Base-by-base conservation (phyloP, 148 eudicot species). In the Polygonum aviculare region DNA sequence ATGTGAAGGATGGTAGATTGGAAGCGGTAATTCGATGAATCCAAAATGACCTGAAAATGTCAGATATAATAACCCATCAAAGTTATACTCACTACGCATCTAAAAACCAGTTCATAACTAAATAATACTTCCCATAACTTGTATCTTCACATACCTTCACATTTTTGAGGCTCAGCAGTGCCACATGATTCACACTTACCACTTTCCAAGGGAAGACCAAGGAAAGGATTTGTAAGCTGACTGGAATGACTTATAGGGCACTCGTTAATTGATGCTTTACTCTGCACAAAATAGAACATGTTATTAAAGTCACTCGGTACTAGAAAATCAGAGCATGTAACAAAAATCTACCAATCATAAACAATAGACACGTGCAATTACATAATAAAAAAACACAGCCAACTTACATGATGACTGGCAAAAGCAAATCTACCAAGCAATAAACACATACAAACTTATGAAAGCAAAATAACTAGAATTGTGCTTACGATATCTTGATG, bases 161-260 rank as follows among this genome's bases (percentile, higher is more conserved):
- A 91, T 69, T 86, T 77, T 75, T 91, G 90, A 1, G 88, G 84
- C 80, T 91, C 97, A 41, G 87, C 88, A 12, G 97, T 86, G 59
- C 97, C 97, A 84, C 97, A 91, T 11, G 97, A 85, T 77, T 91
- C 97, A 63, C 97, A 91, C 81, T 84, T 91, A 6, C 97, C 97
- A 60, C 63, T 79, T 76, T 91, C 93, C 73, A 91, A 86, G 2
- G 97, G 97, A 74, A 91, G 75, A 44, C 97, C 97, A 72, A 91
- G 92, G 51, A 89, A 91, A 36, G 97, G 93, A 83, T 91, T 91
- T 77, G 89, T 82, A 22, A 91, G 79, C 78, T 89, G 97, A 78
- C 90, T 91, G 5, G 89, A 88, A 83, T 91, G 97, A 76, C 85
- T 84, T 65, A 91, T 90, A 2, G 97, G 89, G 72, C 92, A 91